phyloP scores from a whole-genome alignment of 208 protist genomes.

The Leishmania mexicana region DNA sequence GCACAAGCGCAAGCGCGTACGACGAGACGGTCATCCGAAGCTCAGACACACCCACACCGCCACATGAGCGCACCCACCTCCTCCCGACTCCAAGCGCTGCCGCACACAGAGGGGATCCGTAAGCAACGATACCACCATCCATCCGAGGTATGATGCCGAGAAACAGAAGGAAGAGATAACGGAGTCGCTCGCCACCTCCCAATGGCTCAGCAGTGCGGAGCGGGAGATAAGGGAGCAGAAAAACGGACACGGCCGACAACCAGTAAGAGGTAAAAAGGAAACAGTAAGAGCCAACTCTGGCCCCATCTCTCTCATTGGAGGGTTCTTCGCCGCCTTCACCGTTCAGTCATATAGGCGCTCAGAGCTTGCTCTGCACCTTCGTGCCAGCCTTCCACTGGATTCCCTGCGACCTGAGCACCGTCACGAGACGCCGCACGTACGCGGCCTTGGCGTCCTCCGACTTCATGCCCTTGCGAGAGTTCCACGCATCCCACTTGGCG shows the following conservation, averaged over 20 bases:
- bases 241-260: neutral
- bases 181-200: neutral
- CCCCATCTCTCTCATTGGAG: neutral
- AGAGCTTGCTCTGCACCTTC: slow-evolving; percentile 27
- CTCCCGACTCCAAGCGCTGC: neutral
- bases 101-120: neutral
- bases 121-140: neutral
- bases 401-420: slow-evolving; percentile 62
- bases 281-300: neutral
- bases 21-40: neutral
- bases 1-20: neutral
- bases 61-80: neutral
- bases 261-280: neutral
- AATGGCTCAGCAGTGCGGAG: neutral
- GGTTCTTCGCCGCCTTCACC: neutral
- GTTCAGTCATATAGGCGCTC: neutral
- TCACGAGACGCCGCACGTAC: slow-evolving; percentile 86
- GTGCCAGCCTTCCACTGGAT: slow-evolving; percentile 59
- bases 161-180: neutral
- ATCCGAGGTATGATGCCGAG: neutral
- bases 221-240: neutral
- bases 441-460: slow-evolving; percentile 89
- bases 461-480: slow-evolving; percentile 86
- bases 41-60: neutral
- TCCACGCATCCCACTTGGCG: slow-evolving; percentile 96